phyloP scores from a whole-genome alignment of 2,329 filamentous ascomycete genomes.

The Trichoderma lentiforme region DNA sequence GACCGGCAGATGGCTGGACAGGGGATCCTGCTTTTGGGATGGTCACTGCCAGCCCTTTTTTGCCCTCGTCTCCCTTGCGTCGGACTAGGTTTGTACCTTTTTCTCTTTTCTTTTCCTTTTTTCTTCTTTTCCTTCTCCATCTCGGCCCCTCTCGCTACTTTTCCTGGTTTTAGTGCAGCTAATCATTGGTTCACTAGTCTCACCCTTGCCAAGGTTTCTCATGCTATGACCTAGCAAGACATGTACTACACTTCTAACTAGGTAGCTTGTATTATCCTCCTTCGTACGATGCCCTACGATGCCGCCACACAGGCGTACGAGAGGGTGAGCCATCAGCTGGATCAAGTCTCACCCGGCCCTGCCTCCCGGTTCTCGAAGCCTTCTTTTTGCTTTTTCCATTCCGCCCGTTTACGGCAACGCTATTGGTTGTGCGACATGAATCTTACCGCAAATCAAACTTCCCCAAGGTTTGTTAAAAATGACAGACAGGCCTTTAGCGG shows the following conservation, averaged over 20 bases:
- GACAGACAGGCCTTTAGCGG: slow-evolving; percentile 3
- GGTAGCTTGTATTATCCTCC: not conserved
- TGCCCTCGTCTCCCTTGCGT: not conserved
- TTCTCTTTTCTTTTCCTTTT: slow-evolving; percentile 8
- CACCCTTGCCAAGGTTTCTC: not conserved
- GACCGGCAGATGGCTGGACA: slow-evolving; percentile 6
- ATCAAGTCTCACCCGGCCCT: slow-evolving; percentile 3
- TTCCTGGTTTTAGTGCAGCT: not conserved
- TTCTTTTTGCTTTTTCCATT: slow-evolving; percentile 6
- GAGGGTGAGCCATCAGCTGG: not conserved
- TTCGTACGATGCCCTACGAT: slow-evolving; percentile 5
- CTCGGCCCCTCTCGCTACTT: not conserved
- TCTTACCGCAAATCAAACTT: slow-evolving; percentile 7
- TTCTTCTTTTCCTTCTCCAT: not conserved
- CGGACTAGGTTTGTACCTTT: not conserved
- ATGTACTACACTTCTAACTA: not conserved
- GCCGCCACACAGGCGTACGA: not conserved
- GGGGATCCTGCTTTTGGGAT: not conserved
- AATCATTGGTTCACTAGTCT: slow-evolving; percentile 1
- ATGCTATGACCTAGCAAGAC: not conserved
- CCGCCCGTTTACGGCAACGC: not conserved
- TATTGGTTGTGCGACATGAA: not conserved
- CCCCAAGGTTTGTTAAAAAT: slow-evolving; percentile 3
- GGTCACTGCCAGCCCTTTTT: not conserved
- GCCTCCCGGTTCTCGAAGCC: slow-evolving; percentile 10